Evolutionary conservation across 202 grass and related monocot species (phyloP).

Genomic region (Digitaria exilis): DNA sequence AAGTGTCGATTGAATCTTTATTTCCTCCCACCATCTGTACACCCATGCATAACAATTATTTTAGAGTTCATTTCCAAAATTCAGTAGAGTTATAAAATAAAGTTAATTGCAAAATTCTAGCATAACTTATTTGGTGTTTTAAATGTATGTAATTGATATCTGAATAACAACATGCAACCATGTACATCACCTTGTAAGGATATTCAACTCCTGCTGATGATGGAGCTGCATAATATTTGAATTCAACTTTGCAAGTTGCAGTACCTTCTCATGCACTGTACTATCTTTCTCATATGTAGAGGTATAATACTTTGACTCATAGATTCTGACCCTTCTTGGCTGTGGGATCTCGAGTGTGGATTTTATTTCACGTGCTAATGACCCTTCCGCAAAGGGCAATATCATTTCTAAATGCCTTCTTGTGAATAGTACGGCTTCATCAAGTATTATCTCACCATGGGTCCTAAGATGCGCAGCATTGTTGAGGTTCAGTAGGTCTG

Average conservation of each 20-base stretch:
- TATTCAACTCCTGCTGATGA: not conserved
- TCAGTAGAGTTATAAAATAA: not conserved
- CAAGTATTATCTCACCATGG: no score
- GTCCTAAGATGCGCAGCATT: no score
- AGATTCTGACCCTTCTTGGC: conserved; percentile 15
- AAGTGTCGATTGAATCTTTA: not conserved
- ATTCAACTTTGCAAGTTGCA: conserved; percentile 9
- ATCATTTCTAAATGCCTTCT: no score
- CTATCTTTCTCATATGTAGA: not conserved
- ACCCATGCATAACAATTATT: not conserved
- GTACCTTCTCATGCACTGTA: not conserved
- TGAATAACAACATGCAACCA: not conserved
- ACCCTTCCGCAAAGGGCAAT: no score
- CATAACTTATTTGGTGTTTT: not conserved
- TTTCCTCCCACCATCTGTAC: not conserved
- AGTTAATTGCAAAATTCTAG: not conserved
- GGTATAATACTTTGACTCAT: conserved; percentile 3
- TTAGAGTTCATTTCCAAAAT: not conserved
- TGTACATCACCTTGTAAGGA: conserved; percentile 9
- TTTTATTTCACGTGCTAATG: not conserved
- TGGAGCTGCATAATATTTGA: conserved; percentile 11
- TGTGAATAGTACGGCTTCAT: no score
- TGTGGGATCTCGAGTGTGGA: not conserved
- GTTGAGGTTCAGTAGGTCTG: no score
- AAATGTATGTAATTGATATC: not conserved